Conservation (phyloP, 2,329 filamentous ascomycete genomes). For the Trichoderma citrinoviride region DNA sequence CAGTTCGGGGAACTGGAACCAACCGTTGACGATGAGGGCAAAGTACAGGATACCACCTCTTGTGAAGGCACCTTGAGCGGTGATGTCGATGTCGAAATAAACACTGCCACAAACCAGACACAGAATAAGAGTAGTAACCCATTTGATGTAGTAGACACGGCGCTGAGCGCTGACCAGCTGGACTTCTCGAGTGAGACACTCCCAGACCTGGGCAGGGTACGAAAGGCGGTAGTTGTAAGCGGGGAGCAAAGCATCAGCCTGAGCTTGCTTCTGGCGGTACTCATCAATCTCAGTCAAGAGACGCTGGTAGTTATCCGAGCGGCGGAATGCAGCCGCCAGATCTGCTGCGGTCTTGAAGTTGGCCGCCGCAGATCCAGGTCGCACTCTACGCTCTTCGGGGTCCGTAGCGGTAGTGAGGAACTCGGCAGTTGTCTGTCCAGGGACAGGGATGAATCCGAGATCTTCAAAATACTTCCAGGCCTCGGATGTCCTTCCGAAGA, state of each 20-base stretch:
- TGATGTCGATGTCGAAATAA: background rate
- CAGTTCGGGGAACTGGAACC: background rate
- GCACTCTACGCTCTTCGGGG: constrained; percentile 65
- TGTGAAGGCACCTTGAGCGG: background rate
- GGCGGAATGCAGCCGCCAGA: too few relatives aligned
- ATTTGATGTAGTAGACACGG: background rate
- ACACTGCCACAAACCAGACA: background rate
- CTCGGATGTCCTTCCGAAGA: constrained; percentile 58
- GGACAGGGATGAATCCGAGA: constrained; percentile 50
- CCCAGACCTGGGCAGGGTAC: background rate
- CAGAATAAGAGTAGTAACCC: background rate
- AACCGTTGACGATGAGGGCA: background rate
- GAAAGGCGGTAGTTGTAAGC: too few relatives aligned
- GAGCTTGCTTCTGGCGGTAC: too few relatives aligned
- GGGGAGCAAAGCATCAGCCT: too few relatives aligned
- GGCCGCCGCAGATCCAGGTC: constrained; percentile 35
- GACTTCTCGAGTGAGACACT: background rate
- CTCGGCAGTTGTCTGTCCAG: constrained; percentile 44
- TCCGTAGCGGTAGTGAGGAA: constrained; percentile 65
- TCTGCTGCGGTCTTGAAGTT: constrained; percentile 30
- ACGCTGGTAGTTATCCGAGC: too few relatives aligned
- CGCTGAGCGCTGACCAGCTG: background rate
- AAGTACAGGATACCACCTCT: background rate
- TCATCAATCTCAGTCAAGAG: too few relatives aligned
- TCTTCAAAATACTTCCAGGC: constrained; percentile 64